A percentile compares a stretch with the other conserved stretches of the same genome.
phyloP scores from a whole-genome alignment of 2,329 filamentous ascomycete genomes.

The Cercospora nicotianae region DNA sequence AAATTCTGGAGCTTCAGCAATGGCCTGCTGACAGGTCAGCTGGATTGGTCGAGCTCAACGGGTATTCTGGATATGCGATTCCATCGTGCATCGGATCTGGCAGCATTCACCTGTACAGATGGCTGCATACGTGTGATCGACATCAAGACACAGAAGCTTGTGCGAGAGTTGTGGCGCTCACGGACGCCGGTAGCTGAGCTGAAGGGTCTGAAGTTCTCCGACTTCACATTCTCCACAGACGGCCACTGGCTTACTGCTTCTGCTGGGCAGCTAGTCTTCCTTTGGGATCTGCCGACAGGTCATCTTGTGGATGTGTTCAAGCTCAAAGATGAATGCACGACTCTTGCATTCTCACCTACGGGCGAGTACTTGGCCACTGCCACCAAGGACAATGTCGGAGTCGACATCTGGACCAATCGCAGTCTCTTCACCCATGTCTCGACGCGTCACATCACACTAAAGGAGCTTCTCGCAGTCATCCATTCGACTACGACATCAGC shows the following conservation, averaged over 20 bases:
- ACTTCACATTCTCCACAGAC: conserved; percentile 75
- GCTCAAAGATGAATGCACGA: conserved; percentile 74
- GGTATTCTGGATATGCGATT: conserved; percentile 76
- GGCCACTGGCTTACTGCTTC: conserved; percentile 91
- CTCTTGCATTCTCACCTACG: conserved; percentile 81
- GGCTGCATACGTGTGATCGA: conserved; percentile 85
- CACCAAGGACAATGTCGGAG: conserved; percentile 75
- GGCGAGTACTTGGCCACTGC: conserved; percentile 94
- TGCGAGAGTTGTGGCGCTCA: conserved; percentile 89
- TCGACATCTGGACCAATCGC: conserved; percentile 96
- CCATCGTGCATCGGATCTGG: conserved; percentile 77
- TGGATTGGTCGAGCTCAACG: conserved; percentile 79
- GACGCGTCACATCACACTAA: conserved; percentile 78
- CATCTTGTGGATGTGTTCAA: conserved; percentile 92
- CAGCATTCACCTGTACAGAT: conserved; percentile 88
- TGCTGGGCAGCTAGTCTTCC: conserved; percentile 74
- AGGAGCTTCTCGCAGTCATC: conserved; percentile 64
- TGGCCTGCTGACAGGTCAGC: conserved; percentile 73
- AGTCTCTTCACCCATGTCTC: conserved; percentile 86
- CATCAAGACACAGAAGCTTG: conserved; percentile 82
- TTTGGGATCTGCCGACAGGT: conserved; percentile 95
- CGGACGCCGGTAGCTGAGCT: conserved; percentile 30
- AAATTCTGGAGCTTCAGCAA: conserved; percentile 98
- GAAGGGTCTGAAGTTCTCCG: conserved; percentile 32
- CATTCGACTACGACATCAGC: conserved; percentile 25